These are phyloP conservation scores for Oldenlandia corymbosa DNA, from an alignment of 257 asterid genomes.

Conservation along the genomic window DNA sequence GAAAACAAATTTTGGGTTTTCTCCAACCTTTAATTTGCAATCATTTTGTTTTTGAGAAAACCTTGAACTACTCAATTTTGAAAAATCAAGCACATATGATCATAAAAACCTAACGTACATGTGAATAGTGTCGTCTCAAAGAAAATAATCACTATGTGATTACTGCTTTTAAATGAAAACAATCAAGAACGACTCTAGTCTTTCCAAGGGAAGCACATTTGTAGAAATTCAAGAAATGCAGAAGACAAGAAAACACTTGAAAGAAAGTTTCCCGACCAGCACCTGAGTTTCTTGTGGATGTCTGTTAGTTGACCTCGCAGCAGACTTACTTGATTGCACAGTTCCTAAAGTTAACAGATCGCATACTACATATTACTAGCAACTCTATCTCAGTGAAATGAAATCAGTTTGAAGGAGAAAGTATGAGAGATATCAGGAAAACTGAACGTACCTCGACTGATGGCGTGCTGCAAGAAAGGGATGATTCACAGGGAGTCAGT, in stretches of 20 bases:
- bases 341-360: conserved; percentile 48
- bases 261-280: conserved; percentile 9
- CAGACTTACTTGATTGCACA: conserved; percentile 44
- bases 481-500: conserved; percentile 6
- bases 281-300: conserved; percentile 52
- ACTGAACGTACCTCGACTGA: conserved; percentile 50
- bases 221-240: not conserved
- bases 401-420: not conserved
- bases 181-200: too few species aligned
- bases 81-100: not conserved
- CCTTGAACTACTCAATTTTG: not conserved
- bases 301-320: conserved; percentile 51
- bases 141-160: not conserved
- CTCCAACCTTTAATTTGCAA: not conserved
- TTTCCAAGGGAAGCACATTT: not conserved
- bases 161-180: not conserved
- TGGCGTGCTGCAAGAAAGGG: conserved; percentile 51
- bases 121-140: not conserved
- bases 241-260: not conserved
- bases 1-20: not conserved
- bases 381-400: not conserved
- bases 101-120: not conserved
- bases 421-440: conserved; percentile 6
- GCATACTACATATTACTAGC: conserved; percentile 4
- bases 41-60: not conserved